Evolutionary conservation across 2,329 filamentous ascomycete genomes (phyloP).

Genomic region (Phialocephala sp.): DNA sequence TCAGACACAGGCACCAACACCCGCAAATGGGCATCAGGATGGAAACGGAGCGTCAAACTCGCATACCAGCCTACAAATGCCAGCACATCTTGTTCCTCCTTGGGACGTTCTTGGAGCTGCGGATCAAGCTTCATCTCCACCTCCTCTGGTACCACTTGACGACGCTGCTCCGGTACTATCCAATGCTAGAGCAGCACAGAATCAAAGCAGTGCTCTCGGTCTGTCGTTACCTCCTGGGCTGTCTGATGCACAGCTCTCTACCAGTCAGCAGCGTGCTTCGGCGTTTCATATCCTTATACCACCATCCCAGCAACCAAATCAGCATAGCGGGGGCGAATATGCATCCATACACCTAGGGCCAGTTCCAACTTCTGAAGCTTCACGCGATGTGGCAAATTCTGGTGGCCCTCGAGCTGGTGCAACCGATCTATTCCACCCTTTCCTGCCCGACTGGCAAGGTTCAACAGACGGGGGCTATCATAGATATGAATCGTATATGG

Average conservation of each 20-base stretch:
- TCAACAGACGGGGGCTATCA: background rate
- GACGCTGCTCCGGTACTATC: background rate
- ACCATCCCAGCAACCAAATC: no score
- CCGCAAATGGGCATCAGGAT: background rate
- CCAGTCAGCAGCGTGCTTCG: no score
- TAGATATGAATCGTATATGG: background rate
- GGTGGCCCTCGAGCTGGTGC: no score
- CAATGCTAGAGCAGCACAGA: no score
- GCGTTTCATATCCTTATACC: no score
- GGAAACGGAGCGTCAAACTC: background rate
- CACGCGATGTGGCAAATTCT: no score
- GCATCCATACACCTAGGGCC: no score
- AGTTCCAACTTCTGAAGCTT: no score
- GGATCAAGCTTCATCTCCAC: background rate
- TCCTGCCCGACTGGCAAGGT: background rate
- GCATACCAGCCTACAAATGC: background rate
- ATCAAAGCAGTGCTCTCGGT: no score
- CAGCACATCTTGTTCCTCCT: background rate
- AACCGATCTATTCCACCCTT: background rate
- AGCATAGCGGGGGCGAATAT: no score
- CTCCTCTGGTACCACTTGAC: background rate
- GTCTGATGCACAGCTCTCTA: no score
- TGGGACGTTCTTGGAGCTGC: background rate
- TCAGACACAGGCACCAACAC: background rate
- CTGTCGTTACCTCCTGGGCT: no score